A percentile compares a stretch with the other conserved stretches of the same genome.
phyloP scores from a whole-genome alignment of 1,284 basidiomycete species.

The Polyporus tsugae region DNA sequence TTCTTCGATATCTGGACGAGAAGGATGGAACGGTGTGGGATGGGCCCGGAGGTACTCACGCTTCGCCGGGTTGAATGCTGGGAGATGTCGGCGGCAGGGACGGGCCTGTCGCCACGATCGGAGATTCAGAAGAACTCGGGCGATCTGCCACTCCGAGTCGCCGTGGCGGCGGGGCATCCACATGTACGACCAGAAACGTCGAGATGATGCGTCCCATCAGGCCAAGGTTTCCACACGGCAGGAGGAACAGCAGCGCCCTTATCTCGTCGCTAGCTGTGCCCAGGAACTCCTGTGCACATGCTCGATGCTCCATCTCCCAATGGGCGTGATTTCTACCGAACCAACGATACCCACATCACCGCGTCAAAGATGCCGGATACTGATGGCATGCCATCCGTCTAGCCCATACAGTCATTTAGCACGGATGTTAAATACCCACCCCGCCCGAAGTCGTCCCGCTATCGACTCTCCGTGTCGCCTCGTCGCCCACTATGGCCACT shows the following conservation, averaged over 20 bases:
- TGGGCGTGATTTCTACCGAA: constrained; percentile 13
- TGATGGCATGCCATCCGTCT: constrained; percentile 4
- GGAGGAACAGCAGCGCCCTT: constrained; percentile 9
- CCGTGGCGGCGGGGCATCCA: neutral
- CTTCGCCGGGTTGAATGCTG: neutral
- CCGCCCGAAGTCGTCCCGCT: constrained; percentile 6
- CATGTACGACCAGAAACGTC: neutral
- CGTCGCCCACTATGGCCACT: constrained; percentile 40
- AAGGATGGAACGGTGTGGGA: neutral
- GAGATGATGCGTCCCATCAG: neutral
- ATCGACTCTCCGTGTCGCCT: constrained; percentile 28
- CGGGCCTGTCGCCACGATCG: neutral
- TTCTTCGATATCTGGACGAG: neutral
- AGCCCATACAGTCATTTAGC: neutral
- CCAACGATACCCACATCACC: constrained; percentile 17
- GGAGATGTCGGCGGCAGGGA: neutral
- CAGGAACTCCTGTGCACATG: constrained; percentile 25
- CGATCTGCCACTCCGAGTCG: constrained; percentile 1
- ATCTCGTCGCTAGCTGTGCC: constrained; percentile 20
- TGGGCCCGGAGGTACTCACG: neutral
- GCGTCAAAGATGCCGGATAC: constrained; percentile 12
- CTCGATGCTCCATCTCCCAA: constrained; percentile 15
- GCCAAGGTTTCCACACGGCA: constrained; percentile 12
- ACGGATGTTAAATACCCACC: constrained; percentile 1
- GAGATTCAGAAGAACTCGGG: neutral